Evolutionary conservation across 345 rosid species (phyloP).

Genomic region (Murraya koenigii): DNA sequence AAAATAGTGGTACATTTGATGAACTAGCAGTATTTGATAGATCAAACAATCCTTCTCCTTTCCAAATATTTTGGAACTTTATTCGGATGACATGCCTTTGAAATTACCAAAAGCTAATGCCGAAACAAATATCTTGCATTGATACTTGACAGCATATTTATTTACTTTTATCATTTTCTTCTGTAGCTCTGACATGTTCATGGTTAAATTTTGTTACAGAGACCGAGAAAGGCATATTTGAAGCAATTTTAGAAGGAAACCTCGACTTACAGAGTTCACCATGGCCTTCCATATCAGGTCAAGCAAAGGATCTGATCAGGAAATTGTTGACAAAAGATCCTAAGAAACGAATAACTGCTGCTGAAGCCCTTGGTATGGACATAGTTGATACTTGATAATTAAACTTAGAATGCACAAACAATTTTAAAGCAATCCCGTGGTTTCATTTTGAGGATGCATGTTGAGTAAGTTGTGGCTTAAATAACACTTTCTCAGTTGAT

Average conservation of each 20-base stretch:
- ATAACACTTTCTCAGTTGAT: background rate
- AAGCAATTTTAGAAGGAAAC: constrained; percentile 43
- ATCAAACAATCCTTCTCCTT: background rate
- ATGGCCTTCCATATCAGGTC: constrained; percentile 71
- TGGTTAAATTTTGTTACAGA: constrained; percentile 41
- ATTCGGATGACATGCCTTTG: background rate
- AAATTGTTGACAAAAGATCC: constrained; percentile 73
- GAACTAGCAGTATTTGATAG: background rate
- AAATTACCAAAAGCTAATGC: background rate
- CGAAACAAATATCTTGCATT: background rate
- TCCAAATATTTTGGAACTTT: background rate
- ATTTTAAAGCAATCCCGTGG: background rate
- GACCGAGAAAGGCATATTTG: constrained; percentile 63
- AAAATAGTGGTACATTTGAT: background rate
- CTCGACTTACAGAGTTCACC: constrained; percentile 68
- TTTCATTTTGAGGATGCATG: background rate
- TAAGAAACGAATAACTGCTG: constrained; percentile 67
- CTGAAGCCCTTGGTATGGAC: constrained; percentile 68
- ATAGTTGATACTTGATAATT: background rate
- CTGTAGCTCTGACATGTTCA: background rate
- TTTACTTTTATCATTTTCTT: background rate
- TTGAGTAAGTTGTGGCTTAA: background rate
- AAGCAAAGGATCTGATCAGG: constrained; percentile 75
- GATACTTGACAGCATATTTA: background rate
- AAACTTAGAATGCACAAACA: background rate